phyloP scores from a whole-genome alignment of 2,329 filamentous ascomycete genomes.

The Ophiosphaerella narmari region DNA sequence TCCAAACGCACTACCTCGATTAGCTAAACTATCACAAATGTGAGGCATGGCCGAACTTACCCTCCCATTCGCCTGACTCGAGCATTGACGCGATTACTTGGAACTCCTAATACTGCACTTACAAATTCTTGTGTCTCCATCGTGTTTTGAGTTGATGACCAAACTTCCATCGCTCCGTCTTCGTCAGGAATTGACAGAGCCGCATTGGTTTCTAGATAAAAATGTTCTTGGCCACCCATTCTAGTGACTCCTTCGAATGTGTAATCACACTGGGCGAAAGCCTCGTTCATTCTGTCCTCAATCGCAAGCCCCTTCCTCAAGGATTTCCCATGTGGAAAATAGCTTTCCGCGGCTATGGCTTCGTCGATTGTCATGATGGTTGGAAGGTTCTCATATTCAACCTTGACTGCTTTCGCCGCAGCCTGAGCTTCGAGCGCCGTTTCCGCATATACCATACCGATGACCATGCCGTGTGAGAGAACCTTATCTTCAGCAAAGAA shows the following conservation, averaged over 20 bases:
- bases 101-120: conserved; percentile 78
- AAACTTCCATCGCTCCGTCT: conserved; percentile 93
- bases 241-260: conserved; percentile 80
- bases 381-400: conserved; percentile 87
- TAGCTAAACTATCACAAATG: no score
- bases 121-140: conserved; percentile 64
- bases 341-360: conserved; percentile 85
- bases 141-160: conserved; percentile 48
- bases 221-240: conserved; percentile 96
- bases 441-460: conserved; percentile 83
- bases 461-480: conserved; percentile 83
- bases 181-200: conserved; percentile 81
- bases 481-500: conserved; percentile 93
- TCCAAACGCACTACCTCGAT: conserved; percentile 68
- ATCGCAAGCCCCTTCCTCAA: conserved; percentile 72
- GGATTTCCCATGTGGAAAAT: conserved; percentile 76
- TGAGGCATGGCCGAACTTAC: no score
- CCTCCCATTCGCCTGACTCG: conserved; percentile 90
- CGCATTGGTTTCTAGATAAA: conserved; percentile 92
- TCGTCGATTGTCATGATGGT: conserved; percentile 92
- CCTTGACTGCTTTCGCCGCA: conserved; percentile 78
- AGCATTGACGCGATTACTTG: conserved; percentile 84
- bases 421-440: conserved; percentile 76
- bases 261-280: conserved; percentile 76
- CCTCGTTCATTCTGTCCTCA: conserved; percentile 64